These are phyloP conservation scores for Saccharomycopsis olivae DNA, from an alignment of 805 yeast genomes.

Conservation along the genomic window DNA sequence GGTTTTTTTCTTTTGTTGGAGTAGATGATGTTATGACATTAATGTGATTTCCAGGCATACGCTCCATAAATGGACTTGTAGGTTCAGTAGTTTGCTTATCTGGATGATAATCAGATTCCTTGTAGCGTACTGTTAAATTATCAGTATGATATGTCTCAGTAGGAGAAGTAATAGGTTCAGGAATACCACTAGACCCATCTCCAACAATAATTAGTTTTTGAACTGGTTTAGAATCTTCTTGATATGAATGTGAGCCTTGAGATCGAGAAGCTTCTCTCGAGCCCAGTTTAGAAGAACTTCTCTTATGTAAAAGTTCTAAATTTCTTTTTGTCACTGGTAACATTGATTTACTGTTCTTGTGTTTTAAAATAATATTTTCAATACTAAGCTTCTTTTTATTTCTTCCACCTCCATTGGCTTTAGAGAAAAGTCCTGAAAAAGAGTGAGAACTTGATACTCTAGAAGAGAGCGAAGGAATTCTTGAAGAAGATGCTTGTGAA, in stretches of 20 bases:
- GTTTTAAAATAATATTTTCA: not conserved
- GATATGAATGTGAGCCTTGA: no score
- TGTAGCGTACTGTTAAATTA: not conserved
- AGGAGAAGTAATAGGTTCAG: not conserved
- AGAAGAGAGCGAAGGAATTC: constrained; percentile 2
- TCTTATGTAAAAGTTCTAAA: not conserved
- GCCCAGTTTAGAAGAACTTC: no score
- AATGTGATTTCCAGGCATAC: no score
- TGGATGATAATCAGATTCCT: not conserved
- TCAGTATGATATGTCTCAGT: constrained; percentile 3
- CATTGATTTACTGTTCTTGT: constrained; percentile 1
- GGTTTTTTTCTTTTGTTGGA: not conserved
- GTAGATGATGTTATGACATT: no score
- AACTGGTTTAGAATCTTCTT: no score
- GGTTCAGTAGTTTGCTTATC: not conserved
- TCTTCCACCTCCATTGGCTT: not conserved
- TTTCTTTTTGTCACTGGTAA: constrained; percentile 4
- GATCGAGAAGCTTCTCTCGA: no score
- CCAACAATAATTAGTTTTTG: constrained; percentile 1
- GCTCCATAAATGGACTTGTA: not conserved
- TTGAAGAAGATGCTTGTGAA: constrained; percentile 1
- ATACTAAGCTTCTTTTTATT: not conserved
- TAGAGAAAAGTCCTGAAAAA: not conserved
- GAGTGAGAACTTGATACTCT: no score
- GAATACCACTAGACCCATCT: not conserved